A percentile compares a stretch with the other conserved stretches of the same genome.
Conservation (phyloP, 371 early-diverging fungal genomes). For the Mucor plumbeus region DNA sequence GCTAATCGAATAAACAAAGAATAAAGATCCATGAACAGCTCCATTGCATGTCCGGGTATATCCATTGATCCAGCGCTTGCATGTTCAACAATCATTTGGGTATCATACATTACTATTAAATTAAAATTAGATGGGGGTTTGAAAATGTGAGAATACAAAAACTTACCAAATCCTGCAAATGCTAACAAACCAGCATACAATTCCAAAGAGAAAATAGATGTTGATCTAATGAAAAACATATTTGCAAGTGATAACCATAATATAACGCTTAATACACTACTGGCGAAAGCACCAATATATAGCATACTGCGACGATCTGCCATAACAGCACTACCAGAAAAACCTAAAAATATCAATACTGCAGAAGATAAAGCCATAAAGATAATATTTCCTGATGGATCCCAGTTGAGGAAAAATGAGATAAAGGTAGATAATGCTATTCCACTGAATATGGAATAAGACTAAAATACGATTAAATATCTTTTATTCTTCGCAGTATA, state of each 20-base stretch:
- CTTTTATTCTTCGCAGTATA: not conserved
- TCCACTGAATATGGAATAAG: constrained; percentile 49
- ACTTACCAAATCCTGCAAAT: constrained; percentile 55
- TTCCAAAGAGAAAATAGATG: constrained; percentile 48
- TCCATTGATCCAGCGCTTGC: constrained; percentile 56
- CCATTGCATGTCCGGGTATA: constrained; percentile 53
- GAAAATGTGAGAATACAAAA: too few species aligned
- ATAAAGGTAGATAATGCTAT: constrained; percentile 39
- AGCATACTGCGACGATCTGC: constrained; percentile 50
- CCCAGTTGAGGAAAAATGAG: constrained; percentile 32
- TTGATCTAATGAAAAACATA: constrained; percentile 47
- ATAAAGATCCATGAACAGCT: constrained; percentile 61
- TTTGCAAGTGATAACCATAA: constrained; percentile 53
- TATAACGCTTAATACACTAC: constrained; percentile 45
- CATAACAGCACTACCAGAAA: constrained; percentile 53
- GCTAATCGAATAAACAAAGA: constrained; percentile 60
- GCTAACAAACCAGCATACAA: constrained; percentile 60
- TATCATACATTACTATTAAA: constrained; percentile 59
- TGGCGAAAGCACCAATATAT: constrained; percentile 53
- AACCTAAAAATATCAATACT: constrained; percentile 56
- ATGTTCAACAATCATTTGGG: constrained; percentile 63
- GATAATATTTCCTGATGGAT: constrained; percentile 43
- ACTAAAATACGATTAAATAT: constrained; percentile 28
- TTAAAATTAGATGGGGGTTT: too few species aligned
- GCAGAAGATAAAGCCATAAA: constrained; percentile 46